Evolutionary conservation across 192 early-diverging fungal species (phyloP).

Genomic region (Coemansia reversa): DNA sequence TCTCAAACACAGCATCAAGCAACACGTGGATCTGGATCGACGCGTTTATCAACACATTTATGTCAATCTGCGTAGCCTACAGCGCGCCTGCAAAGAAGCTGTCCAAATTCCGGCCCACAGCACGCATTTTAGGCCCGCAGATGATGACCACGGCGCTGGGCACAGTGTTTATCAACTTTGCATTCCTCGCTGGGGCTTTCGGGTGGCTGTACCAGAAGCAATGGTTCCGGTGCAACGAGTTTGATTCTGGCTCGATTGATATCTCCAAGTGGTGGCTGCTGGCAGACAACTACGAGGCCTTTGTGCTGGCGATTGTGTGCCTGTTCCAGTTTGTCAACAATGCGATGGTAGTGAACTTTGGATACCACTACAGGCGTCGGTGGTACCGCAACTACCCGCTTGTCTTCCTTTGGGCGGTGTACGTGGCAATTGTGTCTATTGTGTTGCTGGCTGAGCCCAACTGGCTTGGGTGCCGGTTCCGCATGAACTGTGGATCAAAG

Average conservation of each 20-base stretch:
- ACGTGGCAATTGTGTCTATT: conserved; percentile 57
- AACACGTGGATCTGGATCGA: conserved; percentile 68
- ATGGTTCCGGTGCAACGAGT: conserved; percentile 35
- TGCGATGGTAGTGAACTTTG: conserved; percentile 66
- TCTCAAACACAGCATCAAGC: conserved; percentile 57
- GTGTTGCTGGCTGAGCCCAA: conserved; percentile 64
- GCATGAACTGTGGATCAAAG: conserved; percentile 65
- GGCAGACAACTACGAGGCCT: conserved; percentile 72
- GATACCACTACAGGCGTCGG: conserved; percentile 59
- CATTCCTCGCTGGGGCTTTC: conserved; percentile 33
- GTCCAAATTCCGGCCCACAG: conserved; percentile 58
- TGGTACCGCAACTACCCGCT: conserved; percentile 63
- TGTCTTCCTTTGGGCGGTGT: conserved; percentile 48
- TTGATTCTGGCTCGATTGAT: conserved; percentile 54
- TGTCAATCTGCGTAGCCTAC: conserved; percentile 56
- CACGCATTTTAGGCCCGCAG: conserved; percentile 64
- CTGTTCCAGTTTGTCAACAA: conserved; percentile 71
- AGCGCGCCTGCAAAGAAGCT: conserved; percentile 43
- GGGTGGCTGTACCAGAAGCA: conserved; percentile 56
- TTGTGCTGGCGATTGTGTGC: conserved; percentile 56
- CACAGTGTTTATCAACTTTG: conserved; percentile 60
- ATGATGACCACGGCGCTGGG: conserved; percentile 61
- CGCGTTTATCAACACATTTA: conserved; percentile 54
- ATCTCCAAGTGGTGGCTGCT: conserved; percentile 68
- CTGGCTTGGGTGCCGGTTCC: conserved; percentile 59